Evolutionary conservation across 2,329 filamentous ascomycete genomes (phyloP).

Genomic region (Spiromastix sp.): DNA sequence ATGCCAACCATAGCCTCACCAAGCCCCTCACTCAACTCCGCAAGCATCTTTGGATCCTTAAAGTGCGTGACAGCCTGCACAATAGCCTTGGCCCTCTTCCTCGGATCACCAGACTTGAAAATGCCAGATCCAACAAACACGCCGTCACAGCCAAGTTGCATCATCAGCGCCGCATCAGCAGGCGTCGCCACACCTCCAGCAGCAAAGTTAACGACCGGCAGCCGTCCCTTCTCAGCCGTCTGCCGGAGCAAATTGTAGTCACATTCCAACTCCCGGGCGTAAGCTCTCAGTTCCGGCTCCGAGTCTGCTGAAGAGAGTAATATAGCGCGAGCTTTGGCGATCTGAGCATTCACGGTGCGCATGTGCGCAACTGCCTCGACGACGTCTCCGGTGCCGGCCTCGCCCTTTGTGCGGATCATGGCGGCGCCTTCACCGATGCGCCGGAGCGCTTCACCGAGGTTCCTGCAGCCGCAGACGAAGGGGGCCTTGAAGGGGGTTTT

Average conservation of each 20-base stretch:
- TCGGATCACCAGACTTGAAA: constrained; percentile 90
- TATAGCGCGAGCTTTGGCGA: constrained; percentile 58
- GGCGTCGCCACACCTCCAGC: constrained; percentile 99
- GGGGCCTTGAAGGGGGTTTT: constrained; percentile 75
- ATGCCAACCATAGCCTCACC: constrained; percentile 99
- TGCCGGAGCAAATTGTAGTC: constrained; percentile 72
- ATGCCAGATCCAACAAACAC: constrained; percentile 96
- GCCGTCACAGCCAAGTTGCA: constrained; percentile 96
- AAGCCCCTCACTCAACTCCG: constrained; percentile 75
- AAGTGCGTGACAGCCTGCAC: constrained; percentile 90
- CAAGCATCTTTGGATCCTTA: constrained; percentile 72
- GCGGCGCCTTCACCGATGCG: constrained; percentile 88
- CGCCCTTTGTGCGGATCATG: constrained; percentile 98
- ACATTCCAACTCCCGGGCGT: constrained; percentile 71
- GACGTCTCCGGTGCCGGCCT: constrained; percentile 93
- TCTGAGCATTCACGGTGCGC: constrained; percentile 77
- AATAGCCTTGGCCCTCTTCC: constrained; percentile 84
- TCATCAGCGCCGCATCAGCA: constrained; percentile 94
- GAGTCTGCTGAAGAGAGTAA: constrained; percentile 28
- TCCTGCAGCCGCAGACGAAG: constrained; percentile 93
- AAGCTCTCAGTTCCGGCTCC: constrained; percentile 64
- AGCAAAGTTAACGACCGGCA: constrained; percentile 96
- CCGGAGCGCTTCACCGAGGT: constrained; percentile 84
- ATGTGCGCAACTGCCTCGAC: constrained; percentile 96
- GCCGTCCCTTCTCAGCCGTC: constrained; percentile 73